Conservation (phyloP, 2,329 filamentous ascomycete genomes). For the Gnomoniopsis smithogilvyi region DNA sequence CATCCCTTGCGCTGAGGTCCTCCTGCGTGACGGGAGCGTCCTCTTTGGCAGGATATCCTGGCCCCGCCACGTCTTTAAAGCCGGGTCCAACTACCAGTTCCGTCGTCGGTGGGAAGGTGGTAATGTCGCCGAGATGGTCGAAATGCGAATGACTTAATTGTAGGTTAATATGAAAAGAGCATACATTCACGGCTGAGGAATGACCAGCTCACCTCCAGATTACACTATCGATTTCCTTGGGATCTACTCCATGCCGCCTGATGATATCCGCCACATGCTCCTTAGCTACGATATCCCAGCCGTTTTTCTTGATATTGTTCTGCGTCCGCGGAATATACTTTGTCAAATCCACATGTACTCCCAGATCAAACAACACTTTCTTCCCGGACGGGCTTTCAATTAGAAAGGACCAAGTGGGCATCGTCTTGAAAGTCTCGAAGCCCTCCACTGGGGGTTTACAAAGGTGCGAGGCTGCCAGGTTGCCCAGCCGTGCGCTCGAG, state of each 20-base stretch:
- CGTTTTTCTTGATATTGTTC: neutral
- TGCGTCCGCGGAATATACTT: slow-evolving; percentile 2
- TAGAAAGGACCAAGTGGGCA: slow-evolving; percentile 9
- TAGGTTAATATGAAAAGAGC: neutral
- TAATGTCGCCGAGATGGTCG: slow-evolving; percentile 23
- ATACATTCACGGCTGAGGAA: too few species aligned
- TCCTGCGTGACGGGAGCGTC: slow-evolving; percentile 12
- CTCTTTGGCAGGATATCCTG: slow-evolving; percentile 20
- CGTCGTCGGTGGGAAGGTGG: slow-evolving; percentile 19
- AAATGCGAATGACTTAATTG: slow-evolving; percentile 22
- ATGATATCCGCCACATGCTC: slow-evolving; percentile 16
- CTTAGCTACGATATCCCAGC: neutral
- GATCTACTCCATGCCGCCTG: slow-evolving; percentile 8
- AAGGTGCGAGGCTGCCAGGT: neutral
- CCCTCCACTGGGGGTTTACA: neutral
- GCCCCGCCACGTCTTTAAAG: slow-evolving; percentile 19
- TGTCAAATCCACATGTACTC: slow-evolving; percentile 3
- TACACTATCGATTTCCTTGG: slow-evolving; percentile 10
- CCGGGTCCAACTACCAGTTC: slow-evolving; percentile 24
- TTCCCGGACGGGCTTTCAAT: slow-evolving; percentile 6
- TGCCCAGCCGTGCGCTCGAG: slow-evolving; percentile 2
- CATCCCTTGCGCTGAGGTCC: slow-evolving; percentile 5
- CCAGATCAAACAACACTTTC: slow-evolving; percentile 9
- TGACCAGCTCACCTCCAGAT: slow-evolving; percentile 16
- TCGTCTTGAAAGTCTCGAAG: neutral